Percentiles rank a stretch among this genome's conserved stretches.
These are phyloP conservation scores for Aristolochia californica DNA, from an alignment of 164 flowering plant species.

Conservation along the genomic window DNA sequence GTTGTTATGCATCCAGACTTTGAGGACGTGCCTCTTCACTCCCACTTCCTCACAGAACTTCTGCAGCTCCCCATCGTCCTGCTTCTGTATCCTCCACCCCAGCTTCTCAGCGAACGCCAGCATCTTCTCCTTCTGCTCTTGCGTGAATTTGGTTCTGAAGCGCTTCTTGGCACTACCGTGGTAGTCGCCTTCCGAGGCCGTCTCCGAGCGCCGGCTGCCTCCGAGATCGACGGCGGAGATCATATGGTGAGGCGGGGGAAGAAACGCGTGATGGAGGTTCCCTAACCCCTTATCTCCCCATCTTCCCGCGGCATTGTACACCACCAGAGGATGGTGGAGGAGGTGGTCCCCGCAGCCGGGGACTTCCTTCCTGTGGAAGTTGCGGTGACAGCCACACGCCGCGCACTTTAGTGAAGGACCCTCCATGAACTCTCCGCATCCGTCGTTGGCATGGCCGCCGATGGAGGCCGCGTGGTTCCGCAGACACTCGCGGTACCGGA, in stretches of 20 bases:
- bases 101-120: constrained; percentile 23
- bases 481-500: constrained; percentile 35
- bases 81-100: constrained; percentile 33
- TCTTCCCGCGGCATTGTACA: constrained; percentile 1
- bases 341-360: constrained; percentile 5
- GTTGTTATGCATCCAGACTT: constrained; percentile 92
- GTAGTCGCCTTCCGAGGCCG: constrained; percentile 14
- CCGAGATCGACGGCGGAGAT: constrained; percentile 1
- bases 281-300: background rate
- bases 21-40: constrained; percentile 24
- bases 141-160: constrained; percentile 26
- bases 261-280: background rate
- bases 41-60: constrained; percentile 28
- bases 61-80: constrained; percentile 19
- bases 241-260: background rate
- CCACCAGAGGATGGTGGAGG: constrained; percentile 4
- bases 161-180: constrained; percentile 15
- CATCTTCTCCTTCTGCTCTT: constrained; percentile 37
- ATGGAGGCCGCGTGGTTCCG: constrained; percentile 42
- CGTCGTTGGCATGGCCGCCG: constrained; percentile 47
- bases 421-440: constrained; percentile 49
- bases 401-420: constrained; percentile 10
- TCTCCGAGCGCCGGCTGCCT: constrained; percentile 19
- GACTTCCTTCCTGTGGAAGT: constrained; percentile 40
- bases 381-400: constrained; percentile 59